phyloP scores from a whole-genome alignment of 2,329 filamentous ascomycete genomes.

The Coniochaeta sp. region DNA sequence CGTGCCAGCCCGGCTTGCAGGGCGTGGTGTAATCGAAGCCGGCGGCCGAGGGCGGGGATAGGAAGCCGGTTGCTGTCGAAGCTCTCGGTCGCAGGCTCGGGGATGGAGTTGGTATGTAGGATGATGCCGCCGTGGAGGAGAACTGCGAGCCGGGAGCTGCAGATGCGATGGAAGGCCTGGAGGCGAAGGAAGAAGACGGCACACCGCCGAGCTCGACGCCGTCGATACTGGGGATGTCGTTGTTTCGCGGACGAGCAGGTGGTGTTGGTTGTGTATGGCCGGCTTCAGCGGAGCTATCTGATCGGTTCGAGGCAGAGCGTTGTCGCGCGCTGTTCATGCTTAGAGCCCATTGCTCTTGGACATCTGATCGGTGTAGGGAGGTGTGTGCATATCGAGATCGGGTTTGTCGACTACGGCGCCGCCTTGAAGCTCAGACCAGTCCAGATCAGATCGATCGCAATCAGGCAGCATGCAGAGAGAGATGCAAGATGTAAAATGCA shows the following conservation, averaged over 20 bases:
- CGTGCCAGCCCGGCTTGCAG: neutral
- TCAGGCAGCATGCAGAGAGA: too few relatives aligned
- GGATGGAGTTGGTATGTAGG: constrained; percentile 2
- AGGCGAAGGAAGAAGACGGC: constrained; percentile 9
- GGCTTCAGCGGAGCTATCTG: constrained; percentile 6
- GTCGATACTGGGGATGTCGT: constrained; percentile 11
- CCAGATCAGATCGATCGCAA: neutral
- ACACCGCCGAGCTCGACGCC: constrained; percentile 16
- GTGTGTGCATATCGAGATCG: neutral
- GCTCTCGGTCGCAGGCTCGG: constrained; percentile 1
- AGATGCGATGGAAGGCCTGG: constrained; percentile 6
- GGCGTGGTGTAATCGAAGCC: neutral
- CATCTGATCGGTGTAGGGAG: neutral
- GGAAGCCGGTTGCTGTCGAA: neutral
- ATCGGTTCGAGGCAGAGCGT: constrained; percentile 12
- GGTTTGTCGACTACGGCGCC: neutral
- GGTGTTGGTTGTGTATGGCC: neutral
- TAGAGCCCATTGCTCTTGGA: neutral
- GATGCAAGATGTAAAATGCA: neutral
- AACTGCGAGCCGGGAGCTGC: constrained; percentile 10
- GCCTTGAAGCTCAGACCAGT: neutral
- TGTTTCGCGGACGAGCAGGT: neutral
- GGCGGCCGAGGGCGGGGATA: neutral
- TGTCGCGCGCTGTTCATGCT: constrained; percentile 7
- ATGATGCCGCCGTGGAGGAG: constrained; percentile 4